Conservation (phyloP, 805 yeast species). For the Saccharomyces mikatae region DNA sequence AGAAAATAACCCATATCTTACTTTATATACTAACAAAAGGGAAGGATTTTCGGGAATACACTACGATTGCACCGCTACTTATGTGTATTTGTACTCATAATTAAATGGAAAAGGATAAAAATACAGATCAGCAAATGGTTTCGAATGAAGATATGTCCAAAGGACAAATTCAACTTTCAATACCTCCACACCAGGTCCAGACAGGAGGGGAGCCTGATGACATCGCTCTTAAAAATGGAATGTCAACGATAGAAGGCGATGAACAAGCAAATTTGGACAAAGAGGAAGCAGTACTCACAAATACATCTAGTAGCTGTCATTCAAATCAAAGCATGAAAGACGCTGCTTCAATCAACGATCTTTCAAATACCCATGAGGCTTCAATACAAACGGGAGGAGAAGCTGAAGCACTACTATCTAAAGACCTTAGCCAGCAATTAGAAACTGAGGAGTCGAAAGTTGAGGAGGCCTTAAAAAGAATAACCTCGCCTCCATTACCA, state of each 20-base stretch:
- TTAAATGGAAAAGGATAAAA: neutral
- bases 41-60: neutral
- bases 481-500: slow-evolving; percentile 1
- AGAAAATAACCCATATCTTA: neutral
- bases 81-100: neutral
- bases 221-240: neutral
- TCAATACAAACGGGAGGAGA: neutral
- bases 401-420: neutral
- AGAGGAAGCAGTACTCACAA: neutral
- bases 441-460: neutral
- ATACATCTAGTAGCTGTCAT: neutral
- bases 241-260: neutral
- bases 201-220: neutral
- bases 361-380: slow-evolving; percentile 1
- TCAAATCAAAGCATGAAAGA: neutral
- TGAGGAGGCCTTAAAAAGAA: slow-evolving; percentile 5
- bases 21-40: neutral
- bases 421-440: slow-evolving; percentile 1
- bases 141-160: neutral
- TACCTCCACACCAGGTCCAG: neutral
- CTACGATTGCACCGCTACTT: neutral
- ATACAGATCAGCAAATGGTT: neutral
- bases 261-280: neutral
- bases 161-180: neutral
- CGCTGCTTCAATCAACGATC: neutral